Evolutionary conservation across 176 grass and related monocot species (phyloP).

Genomic region (Otatea glauca): DNA sequence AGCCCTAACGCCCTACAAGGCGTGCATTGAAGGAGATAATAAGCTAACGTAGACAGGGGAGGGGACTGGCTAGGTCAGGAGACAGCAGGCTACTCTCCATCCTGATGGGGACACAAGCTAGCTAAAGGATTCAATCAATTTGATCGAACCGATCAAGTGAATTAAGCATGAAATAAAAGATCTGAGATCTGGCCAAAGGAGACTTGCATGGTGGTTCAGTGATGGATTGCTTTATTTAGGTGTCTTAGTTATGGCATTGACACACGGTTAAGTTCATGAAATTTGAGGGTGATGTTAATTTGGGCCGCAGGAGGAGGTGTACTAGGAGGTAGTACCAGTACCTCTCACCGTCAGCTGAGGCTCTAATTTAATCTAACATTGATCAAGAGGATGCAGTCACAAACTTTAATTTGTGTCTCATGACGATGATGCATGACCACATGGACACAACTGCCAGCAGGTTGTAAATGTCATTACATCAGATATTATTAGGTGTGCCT

Average conservation of each 20-base stretch:
- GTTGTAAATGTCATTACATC: background rate
- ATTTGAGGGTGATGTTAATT: background rate
- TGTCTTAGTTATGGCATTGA: background rate
- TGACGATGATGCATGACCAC: background rate
- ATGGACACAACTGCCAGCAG: background rate
- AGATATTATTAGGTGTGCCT: background rate
- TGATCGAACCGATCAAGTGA: background rate
- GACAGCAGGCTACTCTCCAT: background rate
- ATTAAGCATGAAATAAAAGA: conserved; percentile 26
- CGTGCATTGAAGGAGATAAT: background rate
- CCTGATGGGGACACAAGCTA: background rate
- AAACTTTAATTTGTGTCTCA: too few species aligned
- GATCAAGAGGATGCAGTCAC: background rate
- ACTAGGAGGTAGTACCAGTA: background rate
- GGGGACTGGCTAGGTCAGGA: background rate
- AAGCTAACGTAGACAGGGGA: background rate
- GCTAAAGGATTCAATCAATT: background rate
- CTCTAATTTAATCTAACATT: background rate
- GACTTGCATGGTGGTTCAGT: background rate
- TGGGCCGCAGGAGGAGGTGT: background rate
- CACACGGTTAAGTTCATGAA: background rate
- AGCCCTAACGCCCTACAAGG: background rate
- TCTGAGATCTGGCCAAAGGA: conserved; percentile 13
- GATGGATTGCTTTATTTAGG: conserved; percentile 8
- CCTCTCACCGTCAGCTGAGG: background rate